Percentiles rank a stretch among this genome's conserved stretches.
phyloP scores from a whole-genome alignment of 2,329 filamentous ascomycete genomes.

The Colletotrichum sp. region DNA sequence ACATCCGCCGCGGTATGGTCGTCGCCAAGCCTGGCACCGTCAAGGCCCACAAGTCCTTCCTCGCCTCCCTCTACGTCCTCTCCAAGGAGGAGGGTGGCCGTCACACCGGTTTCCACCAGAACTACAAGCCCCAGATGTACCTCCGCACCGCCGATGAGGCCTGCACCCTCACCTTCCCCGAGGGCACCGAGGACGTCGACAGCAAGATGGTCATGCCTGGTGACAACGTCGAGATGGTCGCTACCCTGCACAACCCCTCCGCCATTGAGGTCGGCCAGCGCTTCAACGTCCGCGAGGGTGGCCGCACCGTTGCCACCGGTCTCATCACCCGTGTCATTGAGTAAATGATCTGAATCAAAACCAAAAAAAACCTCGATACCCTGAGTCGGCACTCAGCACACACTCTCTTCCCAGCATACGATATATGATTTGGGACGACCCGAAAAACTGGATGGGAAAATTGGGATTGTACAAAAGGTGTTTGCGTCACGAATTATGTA shows the following conservation, averaged over 20 bases:
- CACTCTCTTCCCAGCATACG: neutral
- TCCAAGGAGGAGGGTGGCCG: slow-evolving; percentile 98
- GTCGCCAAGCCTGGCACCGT: slow-evolving; percentile 81
- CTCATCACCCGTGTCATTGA: slow-evolving; percentile 76
- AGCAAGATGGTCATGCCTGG: slow-evolving; percentile 94
- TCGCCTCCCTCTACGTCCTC: slow-evolving; percentile 95
- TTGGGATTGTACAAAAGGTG: slow-evolving; percentile 22
- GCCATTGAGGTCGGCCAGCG: slow-evolving; percentile 91
- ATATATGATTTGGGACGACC: neutral
- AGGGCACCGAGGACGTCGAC: slow-evolving; percentile 73
- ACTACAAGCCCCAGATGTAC: slow-evolving; percentile 97
- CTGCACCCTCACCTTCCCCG: slow-evolving; percentile 84
- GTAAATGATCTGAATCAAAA: slow-evolving; percentile 39
- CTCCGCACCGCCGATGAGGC: slow-evolving; percentile 88
- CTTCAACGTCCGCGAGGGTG: slow-evolving; percentile 98
- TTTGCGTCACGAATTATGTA: slow-evolving; percentile 28
- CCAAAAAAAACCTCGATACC: neutral
- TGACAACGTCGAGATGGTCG: slow-evolving; percentile 98
- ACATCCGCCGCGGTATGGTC: slow-evolving; percentile 94
- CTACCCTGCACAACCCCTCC: slow-evolving; percentile 82
- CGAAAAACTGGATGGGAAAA: neutral
- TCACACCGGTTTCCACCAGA: slow-evolving; percentile 92
- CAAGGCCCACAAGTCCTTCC: slow-evolving; percentile 89
- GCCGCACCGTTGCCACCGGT: slow-evolving; percentile 85
- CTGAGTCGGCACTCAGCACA: slow-evolving; percentile 15